Evolutionary conservation across 495 filamentous ascomycete species (phyloP).

Genomic region (Penicillium argentinense): DNA sequence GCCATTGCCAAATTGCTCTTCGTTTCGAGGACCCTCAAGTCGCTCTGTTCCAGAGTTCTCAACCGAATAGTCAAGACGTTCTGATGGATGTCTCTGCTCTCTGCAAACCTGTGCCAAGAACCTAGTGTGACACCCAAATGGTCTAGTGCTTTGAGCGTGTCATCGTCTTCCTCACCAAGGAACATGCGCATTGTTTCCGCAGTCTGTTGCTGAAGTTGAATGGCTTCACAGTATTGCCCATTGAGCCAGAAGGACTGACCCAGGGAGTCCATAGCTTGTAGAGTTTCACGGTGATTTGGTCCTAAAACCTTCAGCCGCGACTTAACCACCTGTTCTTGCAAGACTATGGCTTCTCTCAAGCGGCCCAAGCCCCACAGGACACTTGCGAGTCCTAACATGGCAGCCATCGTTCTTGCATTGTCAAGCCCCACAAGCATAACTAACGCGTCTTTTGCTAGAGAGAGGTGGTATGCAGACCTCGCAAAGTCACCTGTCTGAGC

Average conservation of each 20-base stretch:
- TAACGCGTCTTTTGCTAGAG: neutral
- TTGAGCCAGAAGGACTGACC: constrained; percentile 2
- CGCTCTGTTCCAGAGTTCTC: constrained; percentile 25
- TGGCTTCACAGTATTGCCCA: constrained; percentile 29
- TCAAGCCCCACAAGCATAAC: neutral
- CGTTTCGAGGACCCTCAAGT: constrained; percentile 31
- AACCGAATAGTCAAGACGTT: constrained; percentile 27
- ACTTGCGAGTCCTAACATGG: neutral
- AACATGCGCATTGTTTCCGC: constrained; percentile 16
- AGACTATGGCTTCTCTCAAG: neutral
- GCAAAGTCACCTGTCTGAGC: constrained; percentile 1
- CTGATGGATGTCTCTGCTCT: constrained; percentile 21
- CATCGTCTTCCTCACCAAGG: constrained; percentile 18
- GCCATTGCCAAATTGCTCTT: constrained; percentile 26
- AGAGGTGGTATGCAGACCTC: neutral
- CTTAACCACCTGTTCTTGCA: neutral
- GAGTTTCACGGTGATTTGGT: neutral
- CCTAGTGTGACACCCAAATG: constrained; percentile 19
- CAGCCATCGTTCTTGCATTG: neutral
- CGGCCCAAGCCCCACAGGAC: neutral
- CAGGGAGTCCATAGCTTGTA: neutral
- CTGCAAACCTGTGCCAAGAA: constrained; percentile 19
- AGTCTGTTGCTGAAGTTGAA: constrained; percentile 24
- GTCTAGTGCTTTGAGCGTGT: constrained; percentile 27
- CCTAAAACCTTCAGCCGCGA: neutral